These are phyloP conservation scores for Pythium guiyangense DNA, from an alignment of 352 stramenopile species.

Conservation along the genomic window DNA sequence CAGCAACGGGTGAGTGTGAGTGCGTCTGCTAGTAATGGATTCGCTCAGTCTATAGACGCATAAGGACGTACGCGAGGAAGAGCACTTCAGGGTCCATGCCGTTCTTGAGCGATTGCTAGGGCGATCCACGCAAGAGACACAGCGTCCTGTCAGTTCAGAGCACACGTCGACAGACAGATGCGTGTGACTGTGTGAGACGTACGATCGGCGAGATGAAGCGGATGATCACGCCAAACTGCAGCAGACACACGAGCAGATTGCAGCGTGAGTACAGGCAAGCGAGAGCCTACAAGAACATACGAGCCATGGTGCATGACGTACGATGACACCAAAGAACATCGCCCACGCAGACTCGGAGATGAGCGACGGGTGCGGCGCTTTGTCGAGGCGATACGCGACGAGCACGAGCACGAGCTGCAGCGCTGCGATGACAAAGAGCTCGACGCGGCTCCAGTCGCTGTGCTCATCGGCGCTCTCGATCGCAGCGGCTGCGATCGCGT, in stretches of 20 bases:
- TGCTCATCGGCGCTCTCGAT: constrained; percentile 19
- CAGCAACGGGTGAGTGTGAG: not conserved
- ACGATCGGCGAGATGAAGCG: constrained; percentile 81
- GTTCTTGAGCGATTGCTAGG: constrained; percentile 74
- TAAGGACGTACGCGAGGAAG: constrained; percentile 62
- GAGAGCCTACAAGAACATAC: not conserved
- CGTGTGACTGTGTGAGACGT: constrained; percentile 1
- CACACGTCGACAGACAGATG: not conserved
- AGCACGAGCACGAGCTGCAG: constrained; percentile 80
- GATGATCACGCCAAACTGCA: constrained; percentile 67
- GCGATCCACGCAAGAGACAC: constrained; percentile 1
- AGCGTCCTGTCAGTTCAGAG: not conserved
- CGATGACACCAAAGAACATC: constrained; percentile 82
- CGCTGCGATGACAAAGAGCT: constrained; percentile 77
- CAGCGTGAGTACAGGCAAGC: not conserved
- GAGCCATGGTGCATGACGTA: constrained; percentile 20
- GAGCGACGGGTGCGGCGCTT: constrained; percentile 50
- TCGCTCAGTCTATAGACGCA: not conserved
- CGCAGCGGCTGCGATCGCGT: constrained; percentile 10
- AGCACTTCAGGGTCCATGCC: constrained; percentile 80
- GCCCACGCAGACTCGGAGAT: constrained; percentile 81
- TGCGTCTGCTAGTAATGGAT: not conserved
- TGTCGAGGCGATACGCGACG: constrained; percentile 76
- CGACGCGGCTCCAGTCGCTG: constrained; percentile 62
- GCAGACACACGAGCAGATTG: not conserved